phyloP scores from a whole-genome alignment of 306 rosid species.

The Cucumis cinereus region DNA sequence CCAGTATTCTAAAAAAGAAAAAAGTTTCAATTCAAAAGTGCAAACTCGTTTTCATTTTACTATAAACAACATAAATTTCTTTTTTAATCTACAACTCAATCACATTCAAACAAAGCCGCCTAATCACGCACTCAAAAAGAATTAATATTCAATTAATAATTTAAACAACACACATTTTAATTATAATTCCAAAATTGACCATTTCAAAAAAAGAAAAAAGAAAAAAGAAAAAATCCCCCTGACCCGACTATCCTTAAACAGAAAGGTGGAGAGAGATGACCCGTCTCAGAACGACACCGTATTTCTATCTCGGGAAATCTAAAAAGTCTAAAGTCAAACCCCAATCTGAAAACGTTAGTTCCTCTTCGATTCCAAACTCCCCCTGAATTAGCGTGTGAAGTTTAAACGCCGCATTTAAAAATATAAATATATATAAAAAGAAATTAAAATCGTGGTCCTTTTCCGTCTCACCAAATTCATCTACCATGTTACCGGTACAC shows the following conservation, averaged over 20 bases:
- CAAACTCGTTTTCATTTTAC: not conserved
- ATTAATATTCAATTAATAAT: not conserved
- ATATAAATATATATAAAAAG: too few relatives aligned
- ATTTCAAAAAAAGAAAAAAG: too few relatives aligned
- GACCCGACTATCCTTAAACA: too few relatives aligned
- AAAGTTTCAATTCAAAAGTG: not conserved
- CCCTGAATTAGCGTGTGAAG: constrained; percentile 8
- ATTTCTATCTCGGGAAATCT: not conserved
- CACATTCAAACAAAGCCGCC: not conserved
- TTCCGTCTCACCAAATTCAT: constrained; percentile 1
- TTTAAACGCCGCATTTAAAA: constrained; percentile 10
- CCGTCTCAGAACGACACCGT: not conserved
- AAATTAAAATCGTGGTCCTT: not conserved
- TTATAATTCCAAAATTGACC: too few relatives aligned
- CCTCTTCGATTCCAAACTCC: not conserved
- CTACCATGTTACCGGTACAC: constrained; percentile 26
- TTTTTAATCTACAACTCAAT: not conserved
- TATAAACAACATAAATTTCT: not conserved
- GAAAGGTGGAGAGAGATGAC: too few relatives aligned
- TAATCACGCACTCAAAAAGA: not conserved
- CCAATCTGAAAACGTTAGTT: constrained; percentile 9
- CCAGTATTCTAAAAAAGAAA: not conserved
- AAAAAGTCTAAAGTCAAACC: constrained; percentile 14
- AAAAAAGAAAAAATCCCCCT: too few relatives aligned
- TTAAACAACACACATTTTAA: too few relatives aligned